These are phyloP conservation scores for Drechslerella dactyloides DNA, from an alignment of 2,329 filamentous ascomycete genomes.

Conservation along the genomic window DNA sequence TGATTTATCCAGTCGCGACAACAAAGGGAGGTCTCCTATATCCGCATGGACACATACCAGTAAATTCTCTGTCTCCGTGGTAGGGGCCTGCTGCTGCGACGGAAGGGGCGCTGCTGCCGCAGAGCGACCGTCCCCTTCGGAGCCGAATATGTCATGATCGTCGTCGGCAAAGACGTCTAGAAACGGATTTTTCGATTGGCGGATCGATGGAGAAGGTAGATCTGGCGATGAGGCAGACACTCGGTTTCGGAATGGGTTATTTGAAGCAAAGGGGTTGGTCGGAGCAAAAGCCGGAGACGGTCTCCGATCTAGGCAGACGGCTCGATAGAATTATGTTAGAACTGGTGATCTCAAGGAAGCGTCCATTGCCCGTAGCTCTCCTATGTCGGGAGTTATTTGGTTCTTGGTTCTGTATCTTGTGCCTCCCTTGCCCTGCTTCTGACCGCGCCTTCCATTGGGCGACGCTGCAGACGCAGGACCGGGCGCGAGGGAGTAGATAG, in stretches of 20 bases:
- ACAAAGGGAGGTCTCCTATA: background rate
- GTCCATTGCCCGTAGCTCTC: slow-evolving; percentile 14
- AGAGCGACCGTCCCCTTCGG: slow-evolving; percentile 32
- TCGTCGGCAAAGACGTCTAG: slow-evolving; percentile 56
- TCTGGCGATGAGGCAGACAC: slow-evolving; percentile 52
- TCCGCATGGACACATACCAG: slow-evolving; percentile 21
- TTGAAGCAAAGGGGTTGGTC: slow-evolving; percentile 54
- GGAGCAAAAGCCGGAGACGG: slow-evolving; percentile 53
- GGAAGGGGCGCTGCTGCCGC: slow-evolving; percentile 18
- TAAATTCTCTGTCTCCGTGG: slow-evolving; percentile 44
- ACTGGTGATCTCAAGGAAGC: slow-evolving; percentile 23
- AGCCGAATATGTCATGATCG: slow-evolving; percentile 52
- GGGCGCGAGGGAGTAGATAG: background rate
- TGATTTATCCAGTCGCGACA: no score
- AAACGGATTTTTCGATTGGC: slow-evolving; percentile 55
- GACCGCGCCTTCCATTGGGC: background rate
- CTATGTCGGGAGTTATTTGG: slow-evolving; percentile 39
- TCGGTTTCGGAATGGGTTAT: slow-evolving; percentile 56
- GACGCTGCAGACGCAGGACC: no score
- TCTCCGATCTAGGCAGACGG: slow-evolving; percentile 53
- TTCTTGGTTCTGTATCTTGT: slow-evolving; percentile 27
- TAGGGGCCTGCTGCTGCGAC: slow-evolving; percentile 28
- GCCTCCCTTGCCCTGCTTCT: slow-evolving; percentile 1
- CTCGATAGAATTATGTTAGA: slow-evolving; percentile 19
- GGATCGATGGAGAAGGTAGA: slow-evolving; percentile 53